Percentiles rank a stretch among this genome's conserved stretches.
These are phyloP conservation scores for Eragrostis curvula DNA, from an alignment of 176 grass and related monocot genomes.

Conservation along the genomic window DNA sequence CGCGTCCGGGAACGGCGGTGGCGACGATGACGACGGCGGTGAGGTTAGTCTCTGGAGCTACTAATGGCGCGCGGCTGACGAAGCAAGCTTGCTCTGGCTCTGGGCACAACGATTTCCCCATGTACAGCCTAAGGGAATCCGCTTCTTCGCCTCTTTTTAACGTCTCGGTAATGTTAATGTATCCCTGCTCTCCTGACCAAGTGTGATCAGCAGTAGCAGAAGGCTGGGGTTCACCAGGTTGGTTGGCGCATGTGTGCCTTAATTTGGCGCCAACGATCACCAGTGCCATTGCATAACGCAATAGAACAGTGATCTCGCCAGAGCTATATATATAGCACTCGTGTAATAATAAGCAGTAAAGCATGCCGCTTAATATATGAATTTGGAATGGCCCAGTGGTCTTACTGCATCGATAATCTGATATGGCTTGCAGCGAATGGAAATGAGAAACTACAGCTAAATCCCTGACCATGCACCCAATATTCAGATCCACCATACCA, in stretches of 20 bases:
- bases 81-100: not conserved
- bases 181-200: conserved; percentile 44
- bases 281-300: conserved; percentile 15
- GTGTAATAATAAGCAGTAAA: conserved; percentile 31
- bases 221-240: conserved; percentile 7
- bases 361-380: conserved; percentile 11
- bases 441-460: no score
- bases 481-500: no score
- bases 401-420: conserved; percentile 2
- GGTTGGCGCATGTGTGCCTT: not conserved
- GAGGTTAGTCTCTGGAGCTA: conserved; percentile 76
- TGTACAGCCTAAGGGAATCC: conserved; percentile 40
- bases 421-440: not conserved
- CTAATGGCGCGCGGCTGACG: conserved; percentile 3
- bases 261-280: not conserved
- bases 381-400: not conserved
- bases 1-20: conserved; percentile 1
- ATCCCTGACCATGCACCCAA: no score
- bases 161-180: conserved; percentile 33
- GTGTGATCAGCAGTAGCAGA: conserved; percentile 54
- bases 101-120: conserved; percentile 7
- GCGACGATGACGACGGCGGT: conserved; percentile 40
- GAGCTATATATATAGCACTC: not conserved
- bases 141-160: not conserved
- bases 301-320: conserved; percentile 2